Conservation (phyloP, 2,329 filamentous ascomycete genomes). For the Xylariaceae sp. region DNA sequence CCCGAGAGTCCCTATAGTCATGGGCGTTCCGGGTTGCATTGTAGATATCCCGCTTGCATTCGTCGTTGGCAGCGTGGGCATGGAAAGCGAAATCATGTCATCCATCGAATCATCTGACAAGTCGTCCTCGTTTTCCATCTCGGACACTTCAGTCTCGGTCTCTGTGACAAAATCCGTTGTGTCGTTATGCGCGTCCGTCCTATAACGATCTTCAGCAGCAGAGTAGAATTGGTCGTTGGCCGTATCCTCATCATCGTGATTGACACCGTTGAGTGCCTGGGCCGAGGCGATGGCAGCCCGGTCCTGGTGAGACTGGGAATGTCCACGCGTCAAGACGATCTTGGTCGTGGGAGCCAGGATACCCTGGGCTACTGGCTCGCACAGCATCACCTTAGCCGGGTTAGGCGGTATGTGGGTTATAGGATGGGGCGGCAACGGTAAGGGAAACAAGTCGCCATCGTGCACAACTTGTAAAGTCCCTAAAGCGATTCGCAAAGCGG, state of each 20-base stretch:
- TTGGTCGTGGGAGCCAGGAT: slow-evolving; percentile 70
- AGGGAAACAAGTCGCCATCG: slow-evolving; percentile 68
- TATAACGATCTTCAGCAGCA: slow-evolving; percentile 73
- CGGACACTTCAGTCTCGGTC: slow-evolving; percentile 58
- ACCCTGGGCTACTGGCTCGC: slow-evolving; percentile 90
- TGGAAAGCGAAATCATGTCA: slow-evolving; percentile 84
- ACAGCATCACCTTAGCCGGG: slow-evolving; percentile 84
- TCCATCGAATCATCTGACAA: slow-evolving; percentile 88
- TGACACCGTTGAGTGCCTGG: slow-evolving; percentile 53
- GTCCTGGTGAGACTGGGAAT: slow-evolving; percentile 49
- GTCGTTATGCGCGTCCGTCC: slow-evolving; percentile 53
- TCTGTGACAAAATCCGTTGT: slow-evolving; percentile 56
- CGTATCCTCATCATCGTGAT: slow-evolving; percentile 70
- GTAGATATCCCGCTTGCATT: slow-evolving; percentile 75
- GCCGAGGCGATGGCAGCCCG: slow-evolving; percentile 43
- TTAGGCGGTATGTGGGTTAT: slow-evolving; percentile 80
- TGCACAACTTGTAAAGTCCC: slow-evolving; percentile 72
- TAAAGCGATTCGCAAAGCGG: slow-evolving; percentile 69
- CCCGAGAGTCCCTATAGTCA: slow-evolving; percentile 65
- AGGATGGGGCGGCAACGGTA: slow-evolving; percentile 77
- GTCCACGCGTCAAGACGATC: slow-evolving; percentile 70
- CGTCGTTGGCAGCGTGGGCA: slow-evolving; percentile 71
- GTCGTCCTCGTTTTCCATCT: slow-evolving; percentile 62
- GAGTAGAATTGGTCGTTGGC: slow-evolving; percentile 91
- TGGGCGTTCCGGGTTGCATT: slow-evolving; percentile 73